Conservation (phyloP, 2,329 filamentous ascomycete genomes). For the Diaporthe citrichinensis region DNA sequence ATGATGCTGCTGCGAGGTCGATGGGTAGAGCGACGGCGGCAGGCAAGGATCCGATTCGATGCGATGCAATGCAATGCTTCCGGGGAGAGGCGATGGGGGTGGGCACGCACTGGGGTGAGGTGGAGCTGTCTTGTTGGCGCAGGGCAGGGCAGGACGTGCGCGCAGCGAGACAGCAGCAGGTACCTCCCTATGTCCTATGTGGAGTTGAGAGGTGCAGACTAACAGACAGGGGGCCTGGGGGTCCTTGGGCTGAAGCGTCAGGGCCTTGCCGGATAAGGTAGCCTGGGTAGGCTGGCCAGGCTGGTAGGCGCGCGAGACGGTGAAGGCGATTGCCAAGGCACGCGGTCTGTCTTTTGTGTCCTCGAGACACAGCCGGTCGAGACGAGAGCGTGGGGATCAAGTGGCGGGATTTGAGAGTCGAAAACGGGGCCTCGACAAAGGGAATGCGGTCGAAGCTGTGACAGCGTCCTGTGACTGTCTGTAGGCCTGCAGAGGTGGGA, state of each 20-base stretch:
- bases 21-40: conserved; percentile 36
- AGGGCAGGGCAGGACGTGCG: conserved; percentile 28
- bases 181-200: conserved; percentile 33
- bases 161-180: conserved; percentile 31
- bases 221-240: conserved; percentile 38
- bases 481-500: not conserved
- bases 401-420: conserved; percentile 24
- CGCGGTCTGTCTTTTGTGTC: conserved; percentile 15
- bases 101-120: conserved; percentile 38
- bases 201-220: conserved; percentile 25
- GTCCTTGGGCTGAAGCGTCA: conserved; percentile 29
- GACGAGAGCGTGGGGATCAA: conserved; percentile 5
- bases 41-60: conserved; percentile 41
- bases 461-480: conserved; percentile 33
- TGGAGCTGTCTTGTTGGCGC: conserved; percentile 29
- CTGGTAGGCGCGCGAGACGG: conserved; percentile 10
- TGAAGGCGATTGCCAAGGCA: conserved; percentile 14
- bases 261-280: conserved; percentile 37
- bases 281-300: conserved; percentile 13
- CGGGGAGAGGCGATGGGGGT: conserved; percentile 37
- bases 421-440: conserved; percentile 33
- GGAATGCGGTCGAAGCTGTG: conserved; percentile 26
- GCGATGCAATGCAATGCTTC: conserved; percentile 34
- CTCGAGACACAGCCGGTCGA: conserved; percentile 14
- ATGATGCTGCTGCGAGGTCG: conserved; percentile 37